Base-by-base conservation (phyloP, 345 rosid species). In the Anastatica hierochuntica region DNA sequence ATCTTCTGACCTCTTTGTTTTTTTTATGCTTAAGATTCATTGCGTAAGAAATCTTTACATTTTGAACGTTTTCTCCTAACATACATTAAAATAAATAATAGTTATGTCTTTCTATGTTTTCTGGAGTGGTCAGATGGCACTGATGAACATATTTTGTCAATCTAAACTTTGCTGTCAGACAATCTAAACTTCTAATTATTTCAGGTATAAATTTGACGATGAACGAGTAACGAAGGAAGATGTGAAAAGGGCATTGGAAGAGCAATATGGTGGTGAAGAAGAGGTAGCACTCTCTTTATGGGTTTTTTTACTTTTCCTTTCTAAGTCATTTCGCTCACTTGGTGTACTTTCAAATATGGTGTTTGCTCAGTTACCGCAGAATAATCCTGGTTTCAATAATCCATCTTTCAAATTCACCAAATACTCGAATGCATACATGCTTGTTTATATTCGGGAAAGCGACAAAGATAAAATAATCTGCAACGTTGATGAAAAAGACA, bases 261-360 rank as follows among this genome's bases (percentile, higher is more conserved):
- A 92, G 71, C 98, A 92, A 61, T 92, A 92, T 77, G 98, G 98
- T 40, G 98, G 98, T 52, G 98, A 92, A 71, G 98, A 92, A 74
- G 98, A 92, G 96, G 98, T 92, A 65, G 10, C 26, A 14, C 51
- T 60, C 60, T 17, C 23, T 37, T 16, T 44, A 38, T 44, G 27
- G 49, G 24, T 52, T 69, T 64, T 44, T n/a, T 5, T 26, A 20
- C 31, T 14, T 24, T 67, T 48, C 42, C 26, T 49, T 36, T 48
- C 10, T 21, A 23, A 34, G 17, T 48, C 33, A 16, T n/a, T 46
- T 37, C 52, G 37, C 52, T 62, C 46, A 47, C 34, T 35, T 33
- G 7, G 14, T 53, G 43, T 56, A 46, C 53, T 57, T 38, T 21
- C 26, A 10, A 66, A 49, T 68, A 60, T 53, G 9, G 31, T 56